A percentile compares a stretch with the other conserved stretches of the same genome.
Evolutionary conservation across 805 yeast species (phyloP).

Genomic region (Hanseniaspora lachancei): DNA sequence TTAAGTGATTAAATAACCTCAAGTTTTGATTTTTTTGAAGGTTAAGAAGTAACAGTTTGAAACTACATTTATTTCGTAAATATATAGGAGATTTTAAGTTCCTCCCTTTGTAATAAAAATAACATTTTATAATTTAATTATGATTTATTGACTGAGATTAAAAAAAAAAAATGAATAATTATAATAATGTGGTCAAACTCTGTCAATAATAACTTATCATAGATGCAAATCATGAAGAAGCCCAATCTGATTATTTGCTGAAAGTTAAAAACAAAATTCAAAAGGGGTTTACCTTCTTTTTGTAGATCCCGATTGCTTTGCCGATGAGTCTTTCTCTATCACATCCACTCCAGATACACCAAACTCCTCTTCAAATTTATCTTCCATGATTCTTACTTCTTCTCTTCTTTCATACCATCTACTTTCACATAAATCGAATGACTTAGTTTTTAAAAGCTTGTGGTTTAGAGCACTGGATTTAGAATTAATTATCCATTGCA

Average conservation of each 20-base stretch:
- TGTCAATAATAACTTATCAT: neutral
- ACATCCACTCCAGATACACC: slow-evolving; percentile 65
- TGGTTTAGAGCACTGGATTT: slow-evolving; percentile 78
- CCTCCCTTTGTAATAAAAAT: too few relatives aligned
- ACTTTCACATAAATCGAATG: slow-evolving; percentile 82
- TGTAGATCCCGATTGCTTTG: slow-evolving; percentile 22
- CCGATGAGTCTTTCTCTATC: slow-evolving; percentile 53
- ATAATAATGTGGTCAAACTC: too few relatives aligned
- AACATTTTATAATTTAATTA: too few relatives aligned
- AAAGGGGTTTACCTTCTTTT: slow-evolving; percentile 38
- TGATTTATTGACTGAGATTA: too few relatives aligned
- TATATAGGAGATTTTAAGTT: too few relatives aligned
- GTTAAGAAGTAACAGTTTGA: too few relatives aligned
- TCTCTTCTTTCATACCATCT: slow-evolving; percentile 99
- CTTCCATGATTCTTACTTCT: slow-evolving; percentile 76
- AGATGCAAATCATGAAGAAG: neutral
- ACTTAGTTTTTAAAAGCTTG: slow-evolving; percentile 72
- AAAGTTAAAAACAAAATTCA: neutral
- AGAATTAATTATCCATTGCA: slow-evolving; percentile 78
- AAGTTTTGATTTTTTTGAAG: too few relatives aligned
- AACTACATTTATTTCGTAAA: too few relatives aligned
- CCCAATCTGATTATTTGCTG: neutral
- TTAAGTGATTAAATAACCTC: too few relatives aligned
- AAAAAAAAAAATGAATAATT: too few relatives aligned
- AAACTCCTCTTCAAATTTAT: slow-evolving; percentile 74